Evolutionary conservation across 176 grass and related monocot species (phyloP), one percentile per base, ranked within the genome.

Genomic region (Ananas comosus): DNA sequence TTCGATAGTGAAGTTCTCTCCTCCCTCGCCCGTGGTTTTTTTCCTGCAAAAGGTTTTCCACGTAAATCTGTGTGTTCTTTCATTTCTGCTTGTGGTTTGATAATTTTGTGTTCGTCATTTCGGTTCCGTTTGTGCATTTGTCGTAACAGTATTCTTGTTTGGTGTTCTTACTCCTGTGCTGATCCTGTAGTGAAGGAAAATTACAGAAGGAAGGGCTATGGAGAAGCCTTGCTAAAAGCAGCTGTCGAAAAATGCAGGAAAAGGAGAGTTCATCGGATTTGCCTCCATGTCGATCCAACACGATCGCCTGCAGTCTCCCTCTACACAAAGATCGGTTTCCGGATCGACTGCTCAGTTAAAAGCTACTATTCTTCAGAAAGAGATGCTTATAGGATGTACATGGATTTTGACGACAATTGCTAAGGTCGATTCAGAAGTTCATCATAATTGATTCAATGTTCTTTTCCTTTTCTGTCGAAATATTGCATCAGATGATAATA

Each of bases 361-460:
- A 82, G 78, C 61, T 99, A 88, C 69, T 99, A 93, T 74, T 81
- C 87, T 11, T 71, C 86, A 2, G 71, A 83, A 21, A 90, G 87
- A 75, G 53, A 90, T 74, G 94, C 89, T 51, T 93, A 88, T 69
- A 80, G 94, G 47, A 93, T 97, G 89, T 92, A 83, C 69, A 52
- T 97, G 64, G 94, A 97, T 85, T 84, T 97, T 12, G 70, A 90
- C 21, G 3, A 61, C 17, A 61, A 61, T 3, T 22, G 56, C 10
- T 61, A 22, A 61, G 56, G 21, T 61, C 10, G 56, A 7, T 61
- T 9, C 33, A 42, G 33, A 42, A 42, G 33, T 42, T 7, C 33
- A 42, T 42, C 33, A 7, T 42, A 42, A 42, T 42, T 42, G 33
- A 42, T 42, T 42, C 33, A 7, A 42, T 42, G 33, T 21, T 59